Evolutionary conservation across 352 stramenopile genomes (phyloP), one percentile per base, ranked within the genome.

Genomic region (Globisporangium rhizosaccharum): DNA sequence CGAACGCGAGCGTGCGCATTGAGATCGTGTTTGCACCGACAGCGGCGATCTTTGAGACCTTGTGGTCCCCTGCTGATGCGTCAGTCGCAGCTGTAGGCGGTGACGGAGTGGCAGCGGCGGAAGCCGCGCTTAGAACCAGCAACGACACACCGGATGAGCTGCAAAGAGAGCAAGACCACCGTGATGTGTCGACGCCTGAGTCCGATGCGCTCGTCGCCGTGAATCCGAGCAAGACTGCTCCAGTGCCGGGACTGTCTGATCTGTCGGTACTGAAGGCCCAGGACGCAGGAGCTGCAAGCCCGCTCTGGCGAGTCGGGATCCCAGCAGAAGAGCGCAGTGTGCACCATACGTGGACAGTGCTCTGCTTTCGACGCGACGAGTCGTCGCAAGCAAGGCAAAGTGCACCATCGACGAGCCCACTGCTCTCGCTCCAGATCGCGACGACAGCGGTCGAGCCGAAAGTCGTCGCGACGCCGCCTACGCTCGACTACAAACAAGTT

Each of bases 401-500:
- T 39, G 8, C 33, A 39, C 14, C 33, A 6, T 39, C 11, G 47
- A 28, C 0, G n/a, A 28, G 30, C 9, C 63, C 68, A 28, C 58
- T 82, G 30, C 73, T 90, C 56, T 77, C 79, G 2, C 63, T 96
- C 3, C 72, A 94, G 56, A 60, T 96, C 0, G 68, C 63, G 6
- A 92, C 85, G 3, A 88, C 85, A 3, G 73, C 74, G 0, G 66
- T 92, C 33, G 73, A 88, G 10, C 61, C 79, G 0, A 63, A 74
- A 45, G 55, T 97, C 10, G 63, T 68, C 0, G 46, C 74, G 3
- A 85, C 79, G 10, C 66, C 73, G 0, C 61, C 71, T 0, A 59
- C 58, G 0, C 58, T 97, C 15, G 68, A 84, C 37, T 97, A 96
- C 64, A 87, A 83, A 10, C 87, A 96, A 53, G 81, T 97, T 7